A percentile compares a stretch with the other conserved stretches of the same genome.
Conservation (phyloP, 306 rosid genomes). For the Glycine tomentella region DNA sequence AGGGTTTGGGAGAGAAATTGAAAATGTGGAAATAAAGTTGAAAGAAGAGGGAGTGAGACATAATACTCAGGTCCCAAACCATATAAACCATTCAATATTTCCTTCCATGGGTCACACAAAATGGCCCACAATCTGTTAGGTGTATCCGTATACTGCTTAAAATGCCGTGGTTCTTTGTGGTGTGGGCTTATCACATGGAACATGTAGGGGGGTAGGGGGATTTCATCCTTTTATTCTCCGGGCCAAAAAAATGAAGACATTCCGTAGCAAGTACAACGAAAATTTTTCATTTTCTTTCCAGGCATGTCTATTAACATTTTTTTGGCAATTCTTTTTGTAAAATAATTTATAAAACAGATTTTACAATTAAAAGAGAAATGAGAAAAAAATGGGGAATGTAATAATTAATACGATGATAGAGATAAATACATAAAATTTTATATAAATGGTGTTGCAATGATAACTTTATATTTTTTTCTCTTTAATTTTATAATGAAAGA, state of each 20-base stretch:
- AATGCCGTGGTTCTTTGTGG: background rate
- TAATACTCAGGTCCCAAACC: background rate
- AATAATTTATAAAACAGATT: no score
- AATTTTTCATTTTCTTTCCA: background rate
- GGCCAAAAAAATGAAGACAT: background rate
- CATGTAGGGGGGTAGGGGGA: background rate
- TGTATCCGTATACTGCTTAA: background rate
- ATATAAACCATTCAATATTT: background rate
- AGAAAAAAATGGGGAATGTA: no score
- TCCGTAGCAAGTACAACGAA: background rate
- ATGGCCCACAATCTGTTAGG: slow-evolving; percentile 17
- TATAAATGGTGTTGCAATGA: no score
- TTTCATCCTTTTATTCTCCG: no score
- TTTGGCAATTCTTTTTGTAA: no score
- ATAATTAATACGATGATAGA: no score
- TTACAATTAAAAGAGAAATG: no score
- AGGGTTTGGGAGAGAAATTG: no score
- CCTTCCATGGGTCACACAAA: background rate
- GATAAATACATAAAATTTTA: no score
- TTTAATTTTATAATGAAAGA: no score
- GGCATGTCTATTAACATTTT: background rate
- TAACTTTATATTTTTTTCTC: no score
- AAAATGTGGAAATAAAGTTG: background rate
- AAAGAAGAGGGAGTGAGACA: background rate
- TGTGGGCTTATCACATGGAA: slow-evolving; percentile 9